Percentiles rank a stretch among this genome's conserved stretches.
These are phyloP conservation scores for Straminergon stramineum DNA, from an alignment of 225 moss, liverwort and hornwort species.

Conservation along the genomic window DNA sequence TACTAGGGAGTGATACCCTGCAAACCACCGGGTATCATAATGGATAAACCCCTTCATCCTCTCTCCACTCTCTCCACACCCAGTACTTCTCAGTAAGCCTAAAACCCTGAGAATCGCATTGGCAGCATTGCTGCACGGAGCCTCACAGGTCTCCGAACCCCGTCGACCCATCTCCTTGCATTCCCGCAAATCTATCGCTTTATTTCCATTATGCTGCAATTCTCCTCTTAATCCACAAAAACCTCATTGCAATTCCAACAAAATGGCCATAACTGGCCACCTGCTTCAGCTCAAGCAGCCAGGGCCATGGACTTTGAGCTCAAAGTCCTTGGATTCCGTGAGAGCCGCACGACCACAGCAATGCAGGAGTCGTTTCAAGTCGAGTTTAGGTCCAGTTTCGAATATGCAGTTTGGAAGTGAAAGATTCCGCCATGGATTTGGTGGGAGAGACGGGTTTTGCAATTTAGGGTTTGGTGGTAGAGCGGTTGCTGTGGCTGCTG, in stretches of 20 bases:
- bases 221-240: background rate
- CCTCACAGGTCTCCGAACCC: background rate
- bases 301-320: background rate
- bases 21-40: background rate
- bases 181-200: background rate
- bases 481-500: background rate
- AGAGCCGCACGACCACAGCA: background rate
- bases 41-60: slow-evolving; percentile 1
- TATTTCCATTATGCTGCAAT: background rate
- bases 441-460: background rate
- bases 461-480: slow-evolving; percentile 13
- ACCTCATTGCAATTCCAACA: background rate
- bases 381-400: background rate
- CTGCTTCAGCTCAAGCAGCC: slow-evolving; percentile 22
- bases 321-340: background rate
- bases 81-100: background rate
- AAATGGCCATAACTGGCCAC: slow-evolving; percentile 20
- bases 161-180: background rate
- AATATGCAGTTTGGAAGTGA: background rate
- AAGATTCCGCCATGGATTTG: background rate
- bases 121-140: background rate
- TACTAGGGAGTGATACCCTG: background rate
- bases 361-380: background rate
- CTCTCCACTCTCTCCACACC: background rate
- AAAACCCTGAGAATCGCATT: background rate